Percentiles rank a stretch among this genome's conserved stretches.
phyloP scores from a whole-genome alignment of 345 rosid genomes.

The Bruguiera parviflora region DNA sequence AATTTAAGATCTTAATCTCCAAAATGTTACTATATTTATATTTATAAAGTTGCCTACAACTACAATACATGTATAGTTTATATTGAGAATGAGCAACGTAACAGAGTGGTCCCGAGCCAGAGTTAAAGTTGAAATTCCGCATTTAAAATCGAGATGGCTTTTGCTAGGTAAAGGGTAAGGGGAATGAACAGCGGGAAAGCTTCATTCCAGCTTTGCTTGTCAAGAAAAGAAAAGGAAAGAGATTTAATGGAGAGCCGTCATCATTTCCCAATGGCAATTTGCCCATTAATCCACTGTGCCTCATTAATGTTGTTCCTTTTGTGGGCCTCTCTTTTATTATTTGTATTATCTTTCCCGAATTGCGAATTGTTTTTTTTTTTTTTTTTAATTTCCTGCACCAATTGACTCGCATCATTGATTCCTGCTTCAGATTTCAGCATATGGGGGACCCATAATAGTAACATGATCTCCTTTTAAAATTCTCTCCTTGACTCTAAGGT shows the following conservation, averaged over 20 bases:
- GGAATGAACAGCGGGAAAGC: not conserved
- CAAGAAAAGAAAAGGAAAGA: constrained; percentile 21
- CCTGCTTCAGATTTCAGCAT: constrained; percentile 17
- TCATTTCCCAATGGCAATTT: constrained; percentile 43
- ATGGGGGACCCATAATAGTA: constrained; percentile 17
- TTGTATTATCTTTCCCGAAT: not conserved
- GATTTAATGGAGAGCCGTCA: constrained; percentile 37
- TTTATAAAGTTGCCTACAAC: too few species aligned
- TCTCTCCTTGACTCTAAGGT: not conserved
- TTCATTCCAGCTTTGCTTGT: constrained; percentile 1
- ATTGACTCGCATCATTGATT: constrained; percentile 24
- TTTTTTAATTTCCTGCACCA: constrained; percentile 10
- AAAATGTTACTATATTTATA: too few species aligned
- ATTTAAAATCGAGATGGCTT: not conserved
- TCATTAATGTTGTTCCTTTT: constrained; percentile 49
- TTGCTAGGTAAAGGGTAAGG: not conserved
- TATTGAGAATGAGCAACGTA: too few species aligned
- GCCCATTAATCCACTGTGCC: constrained; percentile 39
- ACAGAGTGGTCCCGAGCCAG: constrained; percentile 22
- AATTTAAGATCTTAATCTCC: too few species aligned
- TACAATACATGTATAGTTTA: too few species aligned
- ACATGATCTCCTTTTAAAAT: constrained; percentile 6
- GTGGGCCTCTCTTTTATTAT: constrained; percentile 43
- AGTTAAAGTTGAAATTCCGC: constrained; percentile 23
- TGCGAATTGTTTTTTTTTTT: not conserved